Conservation (phyloP, 495 filamentous ascomycete genomes). For the Neurospora cerealis region DNA sequence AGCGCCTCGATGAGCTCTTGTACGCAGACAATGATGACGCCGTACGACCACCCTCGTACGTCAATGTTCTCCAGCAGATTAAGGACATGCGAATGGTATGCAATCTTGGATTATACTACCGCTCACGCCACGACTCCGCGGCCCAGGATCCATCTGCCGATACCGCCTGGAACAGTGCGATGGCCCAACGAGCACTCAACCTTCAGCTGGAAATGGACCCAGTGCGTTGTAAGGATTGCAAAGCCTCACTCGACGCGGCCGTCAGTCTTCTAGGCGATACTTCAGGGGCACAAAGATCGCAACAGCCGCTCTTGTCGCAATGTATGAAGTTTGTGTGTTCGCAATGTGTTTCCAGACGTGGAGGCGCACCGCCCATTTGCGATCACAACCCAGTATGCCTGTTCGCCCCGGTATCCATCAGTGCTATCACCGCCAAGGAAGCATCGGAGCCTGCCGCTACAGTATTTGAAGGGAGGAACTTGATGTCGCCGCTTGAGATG, state of each 20-base stretch:
- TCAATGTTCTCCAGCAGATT: constrained; percentile 33
- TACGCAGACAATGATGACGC: background rate
- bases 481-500: background rate
- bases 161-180: constrained; percentile 6
- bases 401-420: constrained; percentile 11
- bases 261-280: constrained; percentile 1
- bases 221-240: background rate
- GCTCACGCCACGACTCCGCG: constrained; percentile 7
- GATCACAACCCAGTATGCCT: constrained; percentile 17
- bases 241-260: background rate
- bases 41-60: constrained; percentile 1
- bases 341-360: constrained; percentile 1
- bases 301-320: constrained; percentile 4
- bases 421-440: background rate
- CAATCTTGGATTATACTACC: constrained; percentile 27
- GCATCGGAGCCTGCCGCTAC: background rate
- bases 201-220: constrained; percentile 10
- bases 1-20: constrained; percentile 16
- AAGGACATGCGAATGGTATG: constrained; percentile 32
- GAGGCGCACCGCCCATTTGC: constrained; percentile 2
- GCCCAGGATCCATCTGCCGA: background rate
- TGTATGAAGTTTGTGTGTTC: constrained; percentile 15
- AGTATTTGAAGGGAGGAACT: constrained; percentile 2
- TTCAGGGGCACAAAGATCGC: background rate
- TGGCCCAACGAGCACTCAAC: constrained; percentile 19